These are phyloP conservation scores for Kwoniella dendrophila DNA, from an alignment of 768 basidiomycete species.

Conservation along the genomic window DNA sequence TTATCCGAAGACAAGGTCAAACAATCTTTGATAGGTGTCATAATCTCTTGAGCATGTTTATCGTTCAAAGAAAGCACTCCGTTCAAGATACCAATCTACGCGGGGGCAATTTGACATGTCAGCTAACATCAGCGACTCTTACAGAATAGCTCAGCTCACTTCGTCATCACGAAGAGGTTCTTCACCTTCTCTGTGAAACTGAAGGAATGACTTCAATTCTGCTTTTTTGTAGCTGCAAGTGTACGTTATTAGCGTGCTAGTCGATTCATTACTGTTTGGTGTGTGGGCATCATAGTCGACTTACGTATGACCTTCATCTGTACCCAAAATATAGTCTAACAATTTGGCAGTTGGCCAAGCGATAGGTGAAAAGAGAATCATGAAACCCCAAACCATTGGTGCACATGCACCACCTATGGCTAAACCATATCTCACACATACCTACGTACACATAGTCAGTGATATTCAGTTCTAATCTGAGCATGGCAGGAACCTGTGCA, in stretches of 20 bases:
- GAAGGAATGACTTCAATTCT: slow-evolving; percentile 59
- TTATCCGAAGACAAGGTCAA: slow-evolving; percentile 75
- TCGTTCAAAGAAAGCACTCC: slow-evolving; percentile 56
- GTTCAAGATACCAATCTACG: slow-evolving; percentile 55
- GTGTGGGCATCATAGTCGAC: slow-evolving; percentile 30
- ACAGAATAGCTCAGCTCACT: slow-evolving; percentile 35
- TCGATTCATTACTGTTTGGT: slow-evolving; percentile 8
- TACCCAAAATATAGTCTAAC: slow-evolving; percentile 78
- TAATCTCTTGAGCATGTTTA: slow-evolving; percentile 66
- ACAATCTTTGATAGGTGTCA: slow-evolving; percentile 74
- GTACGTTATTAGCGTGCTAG: not conserved
- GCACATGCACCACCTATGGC: slow-evolving; percentile 76
- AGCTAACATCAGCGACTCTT: not conserved
- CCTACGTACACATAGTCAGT: slow-evolving; percentile 53
- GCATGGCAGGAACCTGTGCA: not conserved
- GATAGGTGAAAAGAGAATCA: slow-evolving; percentile 75
- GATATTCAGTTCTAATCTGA: not conserved
- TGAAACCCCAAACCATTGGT: slow-evolving; percentile 71
- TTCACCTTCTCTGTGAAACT: slow-evolving; percentile 57
- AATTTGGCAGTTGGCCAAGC: slow-evolving; percentile 73
- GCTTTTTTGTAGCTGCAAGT: slow-evolving; percentile 50
- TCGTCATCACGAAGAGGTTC: slow-evolving; percentile 59
- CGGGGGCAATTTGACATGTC: not conserved
- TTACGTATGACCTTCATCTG: slow-evolving; percentile 62
- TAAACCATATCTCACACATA: slow-evolving; percentile 76